Base-by-base conservation (phyloP, 495 filamentous ascomycete genomes). In the Viridothelium virens region DNA sequence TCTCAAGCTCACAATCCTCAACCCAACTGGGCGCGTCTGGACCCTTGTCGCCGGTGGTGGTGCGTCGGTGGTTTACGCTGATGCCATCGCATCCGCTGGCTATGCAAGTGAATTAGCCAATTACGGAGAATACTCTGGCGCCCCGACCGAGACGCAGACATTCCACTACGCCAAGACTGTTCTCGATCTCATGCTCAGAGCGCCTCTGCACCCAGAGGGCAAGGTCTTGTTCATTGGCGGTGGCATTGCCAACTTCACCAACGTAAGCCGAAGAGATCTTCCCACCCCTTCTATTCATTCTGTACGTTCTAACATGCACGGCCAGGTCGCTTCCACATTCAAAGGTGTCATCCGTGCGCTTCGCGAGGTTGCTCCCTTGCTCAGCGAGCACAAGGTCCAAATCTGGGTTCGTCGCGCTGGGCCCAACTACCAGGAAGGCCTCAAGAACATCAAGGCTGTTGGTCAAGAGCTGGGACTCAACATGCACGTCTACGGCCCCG, bases 181-280 rank as follows among this genome's bases (percentile, higher is more conserved):
- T 68, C 82, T 99, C 63, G 94, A 99, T 77, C 85, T 99, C 67
- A 96, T 99, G 94, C 89, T 99, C 65, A 90, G 95, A 69, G 88
- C 92, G 44, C 93, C 95, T 62, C 81, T 83, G 68, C 83, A 85
- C 79, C 85, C 89, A 62, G 88, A 97, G 72, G 94, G 95, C 82
- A 97, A 97, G 86, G 89, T 97, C 65, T 87, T 99, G 69, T 97
- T 99, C 84, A 97, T 99, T 71, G 94, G 94, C 78, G 94, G 94
- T 81, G 94, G 94, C 85, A 99, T 99, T 86, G 94, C 94, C 83
- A 99, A 99, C 88, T 99, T 99, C 84, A 99, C 94, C 80, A 90
- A 87, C 75, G 85, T 79, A 74, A 70, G 74, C 70, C n/a, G 0
- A 37, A 44, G 14, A 44, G 41, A 44, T 38, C 7, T 62, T 38